Percentiles rank a stretch among this genome's conserved stretches.
These are phyloP conservation scores for Agrocybe pediades DNA, from an alignment of 768 basidiomycete genomes.

Conservation along the genomic window DNA sequence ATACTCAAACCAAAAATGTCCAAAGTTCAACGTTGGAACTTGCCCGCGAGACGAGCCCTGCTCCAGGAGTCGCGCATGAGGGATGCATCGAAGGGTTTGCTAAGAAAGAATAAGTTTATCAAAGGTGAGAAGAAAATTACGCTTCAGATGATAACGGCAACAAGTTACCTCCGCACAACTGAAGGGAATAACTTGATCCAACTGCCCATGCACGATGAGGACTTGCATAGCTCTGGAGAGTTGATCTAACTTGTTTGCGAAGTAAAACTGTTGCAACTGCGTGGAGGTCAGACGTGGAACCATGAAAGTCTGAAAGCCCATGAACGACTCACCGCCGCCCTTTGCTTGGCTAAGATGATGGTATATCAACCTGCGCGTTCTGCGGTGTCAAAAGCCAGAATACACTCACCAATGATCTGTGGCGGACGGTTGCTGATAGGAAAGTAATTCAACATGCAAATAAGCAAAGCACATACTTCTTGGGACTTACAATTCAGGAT, in stretches of 20 bases:
- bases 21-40: slow-evolving; percentile 38
- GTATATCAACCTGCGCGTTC: background rate
- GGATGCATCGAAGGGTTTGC: slow-evolving; percentile 32
- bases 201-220: slow-evolving; percentile 41
- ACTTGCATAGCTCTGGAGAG: slow-evolving; percentile 33
- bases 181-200: slow-evolving; percentile 37
- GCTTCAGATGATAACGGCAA: background rate
- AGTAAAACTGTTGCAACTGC: slow-evolving; percentile 33
- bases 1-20: slow-evolving; percentile 42
- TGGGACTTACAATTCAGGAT: slow-evolving; percentile 15
- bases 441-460: background rate
- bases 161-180: slow-evolving; percentile 30
- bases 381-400: background rate
- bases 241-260: slow-evolving; percentile 26
- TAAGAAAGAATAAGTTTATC: slow-evolving; percentile 10
- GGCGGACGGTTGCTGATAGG: slow-evolving; percentile 24
- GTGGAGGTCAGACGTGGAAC: background rate
- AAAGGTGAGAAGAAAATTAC: background rate
- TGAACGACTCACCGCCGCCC: slow-evolving; percentile 23
- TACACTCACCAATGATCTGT: slow-evolving; percentile 25
- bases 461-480: background rate
- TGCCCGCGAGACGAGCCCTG: slow-evolving; percentile 30
- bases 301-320: background rate
- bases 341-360: slow-evolving; percentile 25
- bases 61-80: slow-evolving; percentile 29